Evolutionary conservation across 176 grass and related monocot genomes (phyloP), one percentile per base, ranked within the genome.

Genomic region (Cymbopogon citratus): DNA sequence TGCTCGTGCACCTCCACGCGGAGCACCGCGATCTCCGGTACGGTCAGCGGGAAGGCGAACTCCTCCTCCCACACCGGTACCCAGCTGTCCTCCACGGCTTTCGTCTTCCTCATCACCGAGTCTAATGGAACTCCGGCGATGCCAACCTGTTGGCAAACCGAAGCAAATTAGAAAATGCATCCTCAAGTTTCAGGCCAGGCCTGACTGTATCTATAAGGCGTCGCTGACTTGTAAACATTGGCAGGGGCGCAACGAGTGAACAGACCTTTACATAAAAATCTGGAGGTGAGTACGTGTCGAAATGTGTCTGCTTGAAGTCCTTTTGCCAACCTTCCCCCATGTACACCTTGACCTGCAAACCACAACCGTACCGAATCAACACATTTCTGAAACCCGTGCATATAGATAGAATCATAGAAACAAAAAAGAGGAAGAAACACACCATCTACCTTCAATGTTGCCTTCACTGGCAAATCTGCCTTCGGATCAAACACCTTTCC

Each of bases 51-150:
- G 85, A 98, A 98, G 75, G 36, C 35, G 72, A 98, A 94, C 66
- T 92, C 90, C 81, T 94, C 92, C 31, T 91, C 87, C 95, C 95
- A 98, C 44, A 75, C 72, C 16, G 95, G 95, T 1, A 86, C 76
- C 92, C 95, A 98, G 78, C 77, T 91, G 71, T 98, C 95, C 88
- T 98, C 95, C 61, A 98, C 91, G 70, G 85, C 62, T 77, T 85
- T 98, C 62, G 90, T 98, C 78, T 92, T 98, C 66, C 82, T 88
- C 95, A 98, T 98, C 81, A 87, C 75, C 77, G 81, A 83, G 79
- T 98, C 95, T n/a, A 87, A 89, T 7, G 90, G 92, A 83, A 98
- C 95, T 78, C 95, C 95, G 33, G 95, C 95, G 24, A 98, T 93
- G 49, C 95, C 95, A 27, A 98, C 90, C 95, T 98, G 88, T 83